Evolutionary conservation across 768 basidiomycete genomes (phyloP), one percentile per base, ranked within the genome.

Genomic region (Xerocomellus amylosporus): DNA sequence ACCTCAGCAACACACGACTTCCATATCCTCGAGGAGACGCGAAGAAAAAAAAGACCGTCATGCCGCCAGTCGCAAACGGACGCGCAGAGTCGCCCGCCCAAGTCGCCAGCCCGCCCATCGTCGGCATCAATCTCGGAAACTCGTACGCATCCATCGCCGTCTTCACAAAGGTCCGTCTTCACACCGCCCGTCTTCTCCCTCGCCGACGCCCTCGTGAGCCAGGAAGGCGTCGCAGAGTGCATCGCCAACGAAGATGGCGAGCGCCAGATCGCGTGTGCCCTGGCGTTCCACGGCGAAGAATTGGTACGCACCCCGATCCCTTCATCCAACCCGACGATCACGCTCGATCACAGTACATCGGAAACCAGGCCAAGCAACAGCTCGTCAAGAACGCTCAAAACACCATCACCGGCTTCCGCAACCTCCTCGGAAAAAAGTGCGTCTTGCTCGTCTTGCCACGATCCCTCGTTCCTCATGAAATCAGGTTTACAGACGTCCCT

Each of bases 241-340:
- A 98, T 98, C 56, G 97, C 95, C 6, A 98, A 98, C 69, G 95
- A 98, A 69, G 96, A 98, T 69, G 96, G 97, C 30, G 96, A 98
- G 68, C 87, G 97, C 31, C 96, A 99, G 75, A 98, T 99, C 64
- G 93, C 93, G 0, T 93, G 91, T 68, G 93, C 93, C 26, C 77
- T 98, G 51, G 84, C 94, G 0, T 98, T 96, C 70, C 83, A 84
- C 38, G 93, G 93, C 26, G 91, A 96, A 71, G 90, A 98, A 71
- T 85, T 88, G 69, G 94, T 93, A 66, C 63, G 88, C 58, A 14
- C n/a, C n/a, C n/a, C n/a, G n/a, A 54, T 51, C 8, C 51, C n/a
- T 36, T 20, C 26, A 47, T 55, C 43, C n/a, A 1, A 13, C 33
- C 42, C 48, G 14, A 59, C 46, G 46, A 50, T 58, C 50, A 36